Conservation (phyloP, 805 yeast species). For the Nakazawaea ishiwadae region DNA sequence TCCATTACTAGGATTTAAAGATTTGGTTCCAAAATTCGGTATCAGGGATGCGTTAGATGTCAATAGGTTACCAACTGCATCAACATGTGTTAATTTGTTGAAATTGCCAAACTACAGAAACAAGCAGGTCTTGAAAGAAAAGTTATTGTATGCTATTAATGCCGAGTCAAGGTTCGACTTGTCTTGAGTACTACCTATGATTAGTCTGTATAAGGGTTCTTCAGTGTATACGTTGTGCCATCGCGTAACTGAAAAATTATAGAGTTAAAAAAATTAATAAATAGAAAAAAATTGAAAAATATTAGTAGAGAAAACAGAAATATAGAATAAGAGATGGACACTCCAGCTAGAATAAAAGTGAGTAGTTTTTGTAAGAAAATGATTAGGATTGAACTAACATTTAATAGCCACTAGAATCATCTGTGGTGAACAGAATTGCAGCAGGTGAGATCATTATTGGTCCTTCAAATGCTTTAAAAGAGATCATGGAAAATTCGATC, state of each 20-base stretch:
- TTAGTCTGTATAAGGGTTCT: not conserved
- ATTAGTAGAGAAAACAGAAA: not conserved
- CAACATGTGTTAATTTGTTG: slow-evolving; percentile 87
- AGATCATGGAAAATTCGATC: slow-evolving; percentile 84
- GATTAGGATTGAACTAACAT: too few relatives aligned
- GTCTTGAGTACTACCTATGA: slow-evolving; percentile 30
- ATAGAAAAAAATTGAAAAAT: not conserved
- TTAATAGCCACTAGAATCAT: slow-evolving; percentile 54
- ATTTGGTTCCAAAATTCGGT: slow-evolving; percentile 74
- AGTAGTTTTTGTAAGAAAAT: too few relatives aligned
- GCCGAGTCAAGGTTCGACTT: slow-evolving; percentile 87
- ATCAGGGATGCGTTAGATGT: slow-evolving; percentile 52
- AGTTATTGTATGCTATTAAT: slow-evolving; percentile 73
- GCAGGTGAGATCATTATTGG: slow-evolving; percentile 96
- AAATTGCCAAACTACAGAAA: slow-evolving; percentile 80
- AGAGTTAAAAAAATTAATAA: not conserved
- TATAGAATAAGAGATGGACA: not conserved
- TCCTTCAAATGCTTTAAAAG: slow-evolving; percentile 93
- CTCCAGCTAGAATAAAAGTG: slow-evolving; percentile 2
- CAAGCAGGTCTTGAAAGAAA: slow-evolving; percentile 50
- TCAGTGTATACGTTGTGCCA: too few relatives aligned
- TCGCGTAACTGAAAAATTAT: too few relatives aligned
- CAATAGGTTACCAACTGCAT: slow-evolving; percentile 78
- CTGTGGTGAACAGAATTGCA: slow-evolving; percentile 86
- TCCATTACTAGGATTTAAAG: slow-evolving; percentile 81